phyloP scores from a whole-genome alignment of 495 filamentous ascomycete genomes.

The Rusavskia elegans region DNA sequence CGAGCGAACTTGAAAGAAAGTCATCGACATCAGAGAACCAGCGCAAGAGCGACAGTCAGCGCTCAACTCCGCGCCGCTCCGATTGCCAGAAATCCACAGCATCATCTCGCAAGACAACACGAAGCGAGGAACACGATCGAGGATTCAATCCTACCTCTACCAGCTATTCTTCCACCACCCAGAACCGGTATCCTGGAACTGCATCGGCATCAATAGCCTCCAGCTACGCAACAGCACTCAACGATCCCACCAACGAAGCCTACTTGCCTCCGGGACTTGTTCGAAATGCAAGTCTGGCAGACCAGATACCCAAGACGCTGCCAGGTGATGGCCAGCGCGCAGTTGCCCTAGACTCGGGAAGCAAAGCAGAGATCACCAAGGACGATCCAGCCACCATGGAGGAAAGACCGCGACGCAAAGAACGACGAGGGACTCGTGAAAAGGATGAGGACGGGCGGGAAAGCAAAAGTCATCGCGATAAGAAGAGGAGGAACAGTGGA shows the following conservation, averaged over 20 bases:
- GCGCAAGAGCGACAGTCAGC: conserved; percentile 9
- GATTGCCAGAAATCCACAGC: conserved; percentile 18
- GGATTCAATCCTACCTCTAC: conserved; percentile 15
- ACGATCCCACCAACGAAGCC: conserved; percentile 17
- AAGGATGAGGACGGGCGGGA: conserved; percentile 21
- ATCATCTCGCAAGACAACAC: conserved; percentile 18
- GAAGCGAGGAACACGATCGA: conserved; percentile 37
- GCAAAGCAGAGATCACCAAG: neutral
- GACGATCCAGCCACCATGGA: conserved; percentile 2
- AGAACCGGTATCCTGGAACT: conserved; percentile 24
- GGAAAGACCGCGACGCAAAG: conserved; percentile 19
- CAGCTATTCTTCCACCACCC: conserved; percentile 18
- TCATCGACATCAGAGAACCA: conserved; percentile 4
- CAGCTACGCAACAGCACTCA: conserved; percentile 37
- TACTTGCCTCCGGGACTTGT: conserved; percentile 9
- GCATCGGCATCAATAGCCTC: conserved; percentile 34
- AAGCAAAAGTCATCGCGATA: conserved; percentile 14
- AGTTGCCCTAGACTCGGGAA: conserved; percentile 1
- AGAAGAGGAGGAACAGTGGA: conserved; percentile 10
- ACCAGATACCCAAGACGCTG: conserved; percentile 8
- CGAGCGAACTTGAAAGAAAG: conserved; percentile 11
- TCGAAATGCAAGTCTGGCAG: conserved; percentile 10
- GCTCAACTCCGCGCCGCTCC: conserved; percentile 8
- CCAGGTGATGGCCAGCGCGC: conserved; percentile 12
- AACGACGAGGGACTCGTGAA: conserved; percentile 18